phyloP scores from a whole-genome alignment of 2,329 filamentous ascomycete genomes.

The Fusarium nurragi region DNA sequence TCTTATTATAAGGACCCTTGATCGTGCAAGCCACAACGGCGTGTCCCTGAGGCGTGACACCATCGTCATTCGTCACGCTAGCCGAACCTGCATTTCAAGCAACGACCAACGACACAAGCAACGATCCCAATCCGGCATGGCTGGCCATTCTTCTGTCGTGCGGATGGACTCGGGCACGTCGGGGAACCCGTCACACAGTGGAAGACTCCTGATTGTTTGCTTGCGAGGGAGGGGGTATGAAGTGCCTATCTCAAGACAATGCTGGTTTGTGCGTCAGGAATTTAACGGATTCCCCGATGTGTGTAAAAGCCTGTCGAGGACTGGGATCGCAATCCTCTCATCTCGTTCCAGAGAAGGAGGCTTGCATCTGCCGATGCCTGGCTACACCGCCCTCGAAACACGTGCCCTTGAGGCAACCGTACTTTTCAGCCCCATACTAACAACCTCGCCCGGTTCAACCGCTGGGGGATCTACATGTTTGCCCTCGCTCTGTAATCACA shows the following conservation, averaged over 20 bases:
- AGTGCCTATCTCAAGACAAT: conserved; percentile 10
- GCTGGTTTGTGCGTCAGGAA: conserved; percentile 1
- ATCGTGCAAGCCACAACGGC: conserved; percentile 26
- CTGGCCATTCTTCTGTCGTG: conserved; percentile 1
- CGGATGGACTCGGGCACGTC: background rate
- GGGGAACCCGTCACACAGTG: conserved; percentile 9
- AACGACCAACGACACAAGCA: conserved; percentile 22
- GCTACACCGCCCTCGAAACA: conserved; percentile 2
- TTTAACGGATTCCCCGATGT: background rate
- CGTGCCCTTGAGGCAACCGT: conserved; percentile 10
- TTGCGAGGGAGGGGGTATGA: background rate
- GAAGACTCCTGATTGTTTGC: conserved; percentile 5
- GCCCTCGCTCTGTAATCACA: conserved; percentile 16
- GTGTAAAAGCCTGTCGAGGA: background rate
- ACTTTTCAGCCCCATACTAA: conserved; percentile 28
- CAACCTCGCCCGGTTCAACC: conserved; percentile 8
- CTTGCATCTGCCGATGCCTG: conserved; percentile 2
- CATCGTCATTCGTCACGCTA: conserved; percentile 28
- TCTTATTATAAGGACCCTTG: conserved; percentile 1
- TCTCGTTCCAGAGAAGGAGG: background rate
- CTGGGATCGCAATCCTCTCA: background rate
- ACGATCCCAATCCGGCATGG: conserved; percentile 8
- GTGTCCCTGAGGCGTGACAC: conserved; percentile 23
- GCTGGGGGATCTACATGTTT: conserved; percentile 10
- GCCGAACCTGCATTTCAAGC: conserved; percentile 24